Evolutionary conservation across 345 rosid genomes (phyloP).

Genomic region (Euphorbia lathyris): DNA sequence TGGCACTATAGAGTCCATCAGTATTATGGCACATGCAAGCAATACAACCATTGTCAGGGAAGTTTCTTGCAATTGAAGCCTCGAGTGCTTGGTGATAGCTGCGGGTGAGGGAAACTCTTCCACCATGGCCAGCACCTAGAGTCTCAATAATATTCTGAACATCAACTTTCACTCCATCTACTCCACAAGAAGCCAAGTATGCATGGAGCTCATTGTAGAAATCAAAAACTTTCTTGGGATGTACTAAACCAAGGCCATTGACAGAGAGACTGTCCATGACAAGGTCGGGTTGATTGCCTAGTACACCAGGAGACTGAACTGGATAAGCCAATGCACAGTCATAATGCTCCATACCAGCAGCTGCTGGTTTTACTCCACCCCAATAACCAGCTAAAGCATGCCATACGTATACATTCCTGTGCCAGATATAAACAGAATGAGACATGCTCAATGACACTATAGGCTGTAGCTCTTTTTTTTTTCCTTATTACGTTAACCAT

Average conservation of each 20-base stretch:
- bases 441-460: background rate
- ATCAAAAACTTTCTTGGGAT: slow-evolving; percentile 84
- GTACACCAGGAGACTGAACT: slow-evolving; percentile 74
- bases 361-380: slow-evolving; percentile 98
- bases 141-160: slow-evolving; percentile 95
- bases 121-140: slow-evolving; percentile 94
- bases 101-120: slow-evolving; percentile 89
- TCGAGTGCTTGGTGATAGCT: slow-evolving; percentile 85
- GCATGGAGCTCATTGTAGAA: slow-evolving; percentile 98
- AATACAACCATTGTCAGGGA: slow-evolving; percentile 87
- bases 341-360: slow-evolving; percentile 92
- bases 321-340: slow-evolving; percentile 90
- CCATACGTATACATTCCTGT: slow-evolving; percentile 85
- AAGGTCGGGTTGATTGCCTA: slow-evolving; percentile 91
- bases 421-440: background rate
- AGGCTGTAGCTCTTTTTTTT: background rate
- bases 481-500: background rate
- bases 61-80: slow-evolving; percentile 79
- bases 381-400: slow-evolving; percentile 98
- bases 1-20: slow-evolving; percentile 86
- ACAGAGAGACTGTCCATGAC: slow-evolving; percentile 90
- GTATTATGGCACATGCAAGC: slow-evolving; percentile 98
- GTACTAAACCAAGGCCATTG: slow-evolving; percentile 90
- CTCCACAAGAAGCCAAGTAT: slow-evolving; percentile 85
- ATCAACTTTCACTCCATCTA: slow-evolving; percentile 97